A percentile compares a stretch with the other conserved stretches of the same genome.
Conservation (phyloP, 768 basidiomycete genomes). For the Hericium rajendrae region DNA sequence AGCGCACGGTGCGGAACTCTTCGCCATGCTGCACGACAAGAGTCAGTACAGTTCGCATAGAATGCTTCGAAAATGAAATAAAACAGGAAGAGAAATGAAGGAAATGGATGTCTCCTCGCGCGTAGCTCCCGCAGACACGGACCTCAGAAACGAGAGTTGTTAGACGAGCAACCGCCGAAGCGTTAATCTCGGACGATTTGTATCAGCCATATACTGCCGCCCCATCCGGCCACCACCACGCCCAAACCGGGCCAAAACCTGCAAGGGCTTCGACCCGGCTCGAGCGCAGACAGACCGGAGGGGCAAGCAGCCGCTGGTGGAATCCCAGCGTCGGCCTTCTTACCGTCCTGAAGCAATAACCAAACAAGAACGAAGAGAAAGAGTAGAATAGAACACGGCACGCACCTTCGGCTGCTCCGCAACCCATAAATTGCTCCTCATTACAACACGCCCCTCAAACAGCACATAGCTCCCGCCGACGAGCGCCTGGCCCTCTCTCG, state of each 20-base stretch:
- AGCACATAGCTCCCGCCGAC: conserved; percentile 88
- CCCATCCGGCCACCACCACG: conserved; percentile 18
- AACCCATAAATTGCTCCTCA: conserved; percentile 39
- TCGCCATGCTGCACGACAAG: conserved; percentile 37
- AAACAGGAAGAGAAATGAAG: conserved; percentile 7
- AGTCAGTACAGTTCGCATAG: conserved; percentile 7
- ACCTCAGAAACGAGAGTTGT: conserved; percentile 81
- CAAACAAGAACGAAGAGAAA: background rate
- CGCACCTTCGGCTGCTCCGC: conserved; percentile 47
- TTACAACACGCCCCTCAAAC: conserved; percentile 54
- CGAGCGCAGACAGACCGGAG: conserved; percentile 6
- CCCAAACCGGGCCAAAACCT: conserved; percentile 37
- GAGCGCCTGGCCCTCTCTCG: conserved; percentile 56
- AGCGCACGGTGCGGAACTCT: conserved; percentile 58
- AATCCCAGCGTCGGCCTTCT: conserved; percentile 84
- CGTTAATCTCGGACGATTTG: conserved; percentile 79
- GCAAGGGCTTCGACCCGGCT: conserved; percentile 41
- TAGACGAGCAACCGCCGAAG: conserved; percentile 43
- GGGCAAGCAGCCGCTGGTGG: conserved; percentile 49
- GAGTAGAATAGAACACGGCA: conserved; percentile 15
- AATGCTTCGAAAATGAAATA: background rate
- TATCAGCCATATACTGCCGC: conserved; percentile 68
- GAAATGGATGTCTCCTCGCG: conserved; percentile 58
- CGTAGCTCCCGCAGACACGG: conserved; percentile 79
- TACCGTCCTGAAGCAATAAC: conserved; percentile 49